A percentile compares a stretch with the other conserved stretches of the same genome.
These are phyloP conservation scores for Penicillium polonicum DNA, from an alignment of 2,329 filamentous ascomycete genomes.

Conservation along the genomic window DNA sequence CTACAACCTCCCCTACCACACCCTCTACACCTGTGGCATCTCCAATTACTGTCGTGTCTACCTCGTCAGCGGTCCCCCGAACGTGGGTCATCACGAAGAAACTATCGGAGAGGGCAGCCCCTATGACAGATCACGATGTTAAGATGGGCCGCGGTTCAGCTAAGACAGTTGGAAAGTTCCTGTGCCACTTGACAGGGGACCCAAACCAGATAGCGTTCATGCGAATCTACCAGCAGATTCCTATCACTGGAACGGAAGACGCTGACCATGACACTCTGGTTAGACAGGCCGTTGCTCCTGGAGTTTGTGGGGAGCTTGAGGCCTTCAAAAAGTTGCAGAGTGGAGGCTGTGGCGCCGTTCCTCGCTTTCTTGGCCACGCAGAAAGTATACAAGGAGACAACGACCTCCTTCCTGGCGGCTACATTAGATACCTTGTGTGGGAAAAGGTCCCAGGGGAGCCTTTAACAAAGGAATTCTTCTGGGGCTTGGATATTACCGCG, in stretches of 20 bases:
- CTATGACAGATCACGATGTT: constrained; percentile 9
- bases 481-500: constrained; percentile 6
- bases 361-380: background rate
- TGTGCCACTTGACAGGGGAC: constrained; percentile 13
- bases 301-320: background rate
- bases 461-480: constrained; percentile 11
- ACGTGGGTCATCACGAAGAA: constrained; percentile 15
- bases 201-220: constrained; percentile 16
- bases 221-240: constrained; percentile 16
- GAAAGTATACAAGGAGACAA: background rate
- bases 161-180: constrained; percentile 15
- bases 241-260: background rate
- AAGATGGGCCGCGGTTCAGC: constrained; percentile 8
- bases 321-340: background rate
- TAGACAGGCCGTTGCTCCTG: background rate
- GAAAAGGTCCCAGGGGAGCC: constrained; percentile 13
- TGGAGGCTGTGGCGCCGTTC: background rate
- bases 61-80: background rate
- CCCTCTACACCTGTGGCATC: too few species aligned
- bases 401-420: constrained; percentile 14
- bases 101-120: constrained; percentile 9
- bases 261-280: background rate
- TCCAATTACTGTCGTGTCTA: too few species aligned
- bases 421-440: constrained; percentile 15
- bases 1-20: too few species aligned